Base-by-base conservation (phyloP, 352 stramenopile species). In the Phytopythium boreale region DNA sequence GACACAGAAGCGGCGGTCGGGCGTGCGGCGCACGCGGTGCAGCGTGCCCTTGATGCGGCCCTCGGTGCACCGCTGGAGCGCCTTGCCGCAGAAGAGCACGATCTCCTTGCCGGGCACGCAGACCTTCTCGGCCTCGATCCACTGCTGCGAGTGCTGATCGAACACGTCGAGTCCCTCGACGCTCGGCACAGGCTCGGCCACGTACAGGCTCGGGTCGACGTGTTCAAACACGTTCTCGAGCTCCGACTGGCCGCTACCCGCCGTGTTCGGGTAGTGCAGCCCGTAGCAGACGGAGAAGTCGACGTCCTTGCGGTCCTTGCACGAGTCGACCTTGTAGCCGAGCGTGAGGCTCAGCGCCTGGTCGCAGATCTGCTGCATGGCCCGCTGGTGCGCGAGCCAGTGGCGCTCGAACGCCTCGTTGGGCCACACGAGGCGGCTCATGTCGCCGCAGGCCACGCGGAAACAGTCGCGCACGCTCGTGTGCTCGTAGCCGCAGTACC, bases 221-320 rank as follows among this genome's bases (percentile, higher is more conserved):
- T 88, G 79, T 57, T 88, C 79, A n/a, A 84, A 88, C 27, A 88
- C 76, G 37, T 88, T 88, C 50, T 88, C 79, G 31, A 56, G 71
- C 37, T 80, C 68, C 12, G 77, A 88, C 64, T 86, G 79, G 14
- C 79, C 79, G 26, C 69, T 80, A 31, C 76, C 76, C 17, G 69
- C 63, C 36, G 67, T 82, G 51, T 88, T 88, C 19, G 79, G 79
- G 56, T 88, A 88, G 71, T 88, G 79, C 37, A 88, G 56, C 19
- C 76, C 79, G 44, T 88, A 88, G 72, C 76, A 85, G n/a, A 88
- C 79, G 0, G 79, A 88, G 51, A 79, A 79, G 62, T 88, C 72
- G 49, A 71, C 70, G 43, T 82, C 77, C 36, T 64, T 52, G n/a
- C 75, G 76, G 34, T 68, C 20, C 31, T 68, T 39, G 36, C 63